A percentile compares a stretch with the other conserved stretches of the same genome.
These are phyloP conservation scores for Xylariaceae sp. DNA, from an alignment of 2,329 filamentous ascomycete species.

Conservation along the genomic window DNA sequence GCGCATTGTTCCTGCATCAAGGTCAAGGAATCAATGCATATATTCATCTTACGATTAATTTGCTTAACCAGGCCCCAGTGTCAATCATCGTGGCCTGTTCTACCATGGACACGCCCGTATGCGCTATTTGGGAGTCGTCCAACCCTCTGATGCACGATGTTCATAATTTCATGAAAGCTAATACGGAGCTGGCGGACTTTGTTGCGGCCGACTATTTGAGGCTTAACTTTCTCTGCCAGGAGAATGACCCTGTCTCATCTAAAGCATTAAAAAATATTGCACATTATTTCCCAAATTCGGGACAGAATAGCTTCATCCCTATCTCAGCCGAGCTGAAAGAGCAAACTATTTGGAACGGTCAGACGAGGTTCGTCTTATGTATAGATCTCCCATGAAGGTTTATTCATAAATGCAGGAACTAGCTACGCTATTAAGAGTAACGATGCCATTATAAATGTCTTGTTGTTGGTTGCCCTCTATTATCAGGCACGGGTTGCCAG, in stretches of 20 bases:
- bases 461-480: too few species aligned
- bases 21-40: conserved; percentile 18
- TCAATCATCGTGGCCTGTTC: conserved; percentile 4
- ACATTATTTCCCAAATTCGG: too few species aligned
- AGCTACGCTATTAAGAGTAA: too few species aligned
- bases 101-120: conserved; percentile 6
- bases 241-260: neutral
- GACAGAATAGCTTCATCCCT: neutral
- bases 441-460: too few species aligned
- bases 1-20: conserved; percentile 1
- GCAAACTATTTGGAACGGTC: neutral
- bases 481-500: too few species aligned
- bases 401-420: too few species aligned
- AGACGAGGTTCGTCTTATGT: neutral
- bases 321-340: conserved; percentile 1
- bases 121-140: neutral
- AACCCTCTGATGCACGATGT: neutral
- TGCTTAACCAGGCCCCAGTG: neutral
- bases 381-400: too few species aligned
- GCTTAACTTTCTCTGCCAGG: neutral
- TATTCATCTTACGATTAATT: neutral
- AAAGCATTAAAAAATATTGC: neutral
- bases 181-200: conserved; percentile 7
- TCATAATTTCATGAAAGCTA: neutral
- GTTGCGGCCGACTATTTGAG: conserved; percentile 2